A percentile compares a stretch with the other conserved stretches of the same genome.
Conservation (phyloP, 2,329 filamentous ascomycete species). For the Ceratocystis eucalypticola region DNA sequence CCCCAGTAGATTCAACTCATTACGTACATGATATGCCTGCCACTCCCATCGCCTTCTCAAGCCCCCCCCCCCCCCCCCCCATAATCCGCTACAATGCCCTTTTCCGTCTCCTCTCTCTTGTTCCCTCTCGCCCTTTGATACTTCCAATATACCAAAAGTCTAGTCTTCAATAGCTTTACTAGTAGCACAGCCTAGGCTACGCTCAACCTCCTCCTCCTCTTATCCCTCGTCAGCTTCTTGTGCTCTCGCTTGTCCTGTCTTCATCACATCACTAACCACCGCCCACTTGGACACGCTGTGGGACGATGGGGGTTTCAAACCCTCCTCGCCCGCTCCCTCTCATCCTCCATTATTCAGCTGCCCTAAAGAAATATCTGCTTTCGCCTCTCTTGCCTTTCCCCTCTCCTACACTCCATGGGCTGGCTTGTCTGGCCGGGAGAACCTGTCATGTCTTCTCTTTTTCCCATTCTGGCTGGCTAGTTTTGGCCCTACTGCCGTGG, state of each 20-base stretch:
- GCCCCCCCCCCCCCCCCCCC: not conserved
- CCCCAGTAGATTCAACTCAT: no score
- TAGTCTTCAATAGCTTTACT: not conserved
- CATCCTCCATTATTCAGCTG: not conserved
- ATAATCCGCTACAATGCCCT: not conserved
- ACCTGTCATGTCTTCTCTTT: not conserved
- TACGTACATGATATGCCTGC: no score
- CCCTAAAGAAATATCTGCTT: not conserved
- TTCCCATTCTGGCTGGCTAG: not conserved
- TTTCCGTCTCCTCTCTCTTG: not conserved
- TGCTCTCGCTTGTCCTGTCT: not conserved
- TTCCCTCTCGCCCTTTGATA: not conserved
- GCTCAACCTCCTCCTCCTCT: not conserved
- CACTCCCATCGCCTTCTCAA: no score
- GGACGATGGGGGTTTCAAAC: no score
- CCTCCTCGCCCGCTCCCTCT: not conserved
- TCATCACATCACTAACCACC: not conserved
- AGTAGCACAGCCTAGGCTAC: not conserved
- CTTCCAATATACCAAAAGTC: not conserved
- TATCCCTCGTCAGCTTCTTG: constrained; percentile 1
- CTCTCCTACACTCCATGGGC: not conserved
- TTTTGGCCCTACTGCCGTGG: no score
- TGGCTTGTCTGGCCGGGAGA: not conserved
- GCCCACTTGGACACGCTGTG: no score
- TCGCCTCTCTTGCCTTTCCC: not conserved